Evolutionary conservation across 176 grass and related monocot species (phyloP), one percentile per base, ranked within the genome.

Genomic region (Rhynchospora breviuscula): DNA sequence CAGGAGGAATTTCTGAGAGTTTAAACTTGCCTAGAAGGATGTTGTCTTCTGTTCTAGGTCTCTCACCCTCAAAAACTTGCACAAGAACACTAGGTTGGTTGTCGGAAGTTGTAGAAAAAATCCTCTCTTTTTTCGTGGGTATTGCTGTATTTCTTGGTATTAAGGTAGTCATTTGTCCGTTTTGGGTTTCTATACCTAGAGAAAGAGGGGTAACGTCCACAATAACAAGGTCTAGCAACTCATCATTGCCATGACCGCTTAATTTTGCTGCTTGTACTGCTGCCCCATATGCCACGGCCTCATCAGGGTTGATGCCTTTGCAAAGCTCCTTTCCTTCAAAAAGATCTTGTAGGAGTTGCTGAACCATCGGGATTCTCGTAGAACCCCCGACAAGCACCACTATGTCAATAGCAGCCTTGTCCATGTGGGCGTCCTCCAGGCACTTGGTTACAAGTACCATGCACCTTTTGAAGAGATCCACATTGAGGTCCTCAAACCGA

Each of bases 401-500:
- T 64, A 82, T 22, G 6, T 86, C 58, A 18, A 89, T 77, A 14
- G 49, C n/a, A 63, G 73, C 58, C 13, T 82, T 90, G 45, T 83
- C 71, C 70, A 90, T 85, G 7, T 47, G 40, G 17, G 88, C 65
- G 10, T 77, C 79, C 25, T 14, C 3, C 12, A 88, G 54, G 53
- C 85, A 92, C 65, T 80, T 92, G 51, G 78, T 81, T 1, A 85
- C 58, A 4, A 86, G 90, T 2, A 15, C 29, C 82, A 85, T 81
- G 63, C 90, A 92, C 71, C 71, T 88, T 44, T 13, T 52, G 72
- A 92, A 90, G 3, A 92, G 79, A 59, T 92, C 88, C 64, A 84
- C 62, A 83, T 80, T 86, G 46, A 92, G 85, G 23, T 86, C 85
- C 47, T 90, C 91, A 22, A 92, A 90, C 15, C 75, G 51, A 5